phyloP scores from a whole-genome alignment of 108 stramenopile species.

The Cyclotella cryptica region DNA sequence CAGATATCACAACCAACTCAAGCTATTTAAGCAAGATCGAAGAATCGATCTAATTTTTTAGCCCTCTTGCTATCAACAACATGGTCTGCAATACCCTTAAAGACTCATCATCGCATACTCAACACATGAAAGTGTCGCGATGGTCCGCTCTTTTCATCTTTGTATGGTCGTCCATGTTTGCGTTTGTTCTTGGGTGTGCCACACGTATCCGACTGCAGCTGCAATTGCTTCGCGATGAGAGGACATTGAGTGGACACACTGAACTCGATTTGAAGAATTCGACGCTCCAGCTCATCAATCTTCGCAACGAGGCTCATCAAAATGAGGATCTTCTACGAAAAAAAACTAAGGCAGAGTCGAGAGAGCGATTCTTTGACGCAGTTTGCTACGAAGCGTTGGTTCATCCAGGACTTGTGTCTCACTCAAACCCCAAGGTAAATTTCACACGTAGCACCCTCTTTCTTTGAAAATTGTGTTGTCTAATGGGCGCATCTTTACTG shows the following conservation, averaged over 20 bases:
- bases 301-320: not conserved
- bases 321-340: not conserved
- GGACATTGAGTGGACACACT: not conserved
- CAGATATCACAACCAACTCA: too few species aligned
- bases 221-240: not conserved
- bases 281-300: not conserved
- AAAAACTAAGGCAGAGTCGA: not conserved
- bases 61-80: too few species aligned
- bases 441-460: not conserved
- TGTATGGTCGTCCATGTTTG: not conserved
- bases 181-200: slow-evolving; percentile 19
- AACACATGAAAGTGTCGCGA: slow-evolving; percentile 5
- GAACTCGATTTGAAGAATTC: not conserved
- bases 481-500: not conserved
- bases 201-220: not conserved
- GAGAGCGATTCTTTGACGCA: not conserved
- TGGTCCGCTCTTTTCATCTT: not conserved
- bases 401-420: slow-evolving; percentile 92
- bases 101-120: not conserved
- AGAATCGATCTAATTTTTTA: too few species aligned
- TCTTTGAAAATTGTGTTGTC: not conserved
- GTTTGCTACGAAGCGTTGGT: slow-evolving; percentile 63
- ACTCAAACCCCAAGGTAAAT: slow-evolving; percentile 57
- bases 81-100: too few species aligned
- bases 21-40: too few species aligned